phyloP scores from a whole-genome alignment of 75 land plant species.

The Sequoiadendron giganteum region DNA sequence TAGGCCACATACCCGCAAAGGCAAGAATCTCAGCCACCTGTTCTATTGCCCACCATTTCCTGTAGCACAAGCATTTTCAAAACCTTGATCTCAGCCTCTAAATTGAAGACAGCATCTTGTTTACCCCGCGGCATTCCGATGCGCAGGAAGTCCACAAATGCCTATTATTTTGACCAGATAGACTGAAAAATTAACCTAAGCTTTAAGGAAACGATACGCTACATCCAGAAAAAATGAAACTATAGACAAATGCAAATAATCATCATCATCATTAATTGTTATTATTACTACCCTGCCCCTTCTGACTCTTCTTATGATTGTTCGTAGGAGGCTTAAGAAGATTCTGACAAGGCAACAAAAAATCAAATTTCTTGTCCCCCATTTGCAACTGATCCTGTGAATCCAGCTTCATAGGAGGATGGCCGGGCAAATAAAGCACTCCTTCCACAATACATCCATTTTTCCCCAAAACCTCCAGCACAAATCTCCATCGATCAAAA shows the following conservation, averaged over 20 bases:
- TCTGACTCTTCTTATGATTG: slow-evolving; percentile 15
- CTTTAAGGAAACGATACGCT: not conserved
- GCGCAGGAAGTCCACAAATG: slow-evolving; percentile 48
- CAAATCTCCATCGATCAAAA: slow-evolving; percentile 80
- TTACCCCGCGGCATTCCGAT: slow-evolving; percentile 54
- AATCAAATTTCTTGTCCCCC: slow-evolving; percentile 96
- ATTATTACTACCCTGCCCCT: not conserved
- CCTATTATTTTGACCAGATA: not conserved
- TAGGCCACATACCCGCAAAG: not conserved
- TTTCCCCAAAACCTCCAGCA: slow-evolving; percentile 90
- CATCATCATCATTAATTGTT: not conserved
- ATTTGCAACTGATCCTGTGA: slow-evolving; percentile 95
- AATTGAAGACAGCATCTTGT: slow-evolving; percentile 70
- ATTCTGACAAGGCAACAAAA: slow-evolving; percentile 71
- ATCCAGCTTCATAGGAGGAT: slow-evolving; percentile 83
- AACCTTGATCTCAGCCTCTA: too few relatives aligned
- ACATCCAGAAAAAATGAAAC: not conserved
- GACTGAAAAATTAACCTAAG: not conserved
- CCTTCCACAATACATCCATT: slow-evolving; percentile 95
- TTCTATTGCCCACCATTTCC: too few relatives aligned
- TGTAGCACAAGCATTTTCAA: too few relatives aligned
- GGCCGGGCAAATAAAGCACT: slow-evolving; percentile 74
- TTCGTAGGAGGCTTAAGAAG: slow-evolving; percentile 36
- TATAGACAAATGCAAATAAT: not conserved
- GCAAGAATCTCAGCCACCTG: too few relatives aligned